A percentile compares a stretch with the other conserved stretches of the same genome.
These are phyloP conservation scores for Cajanus cajan DNA, from an alignment of 306 rosid species.

Conservation along the genomic window DNA sequence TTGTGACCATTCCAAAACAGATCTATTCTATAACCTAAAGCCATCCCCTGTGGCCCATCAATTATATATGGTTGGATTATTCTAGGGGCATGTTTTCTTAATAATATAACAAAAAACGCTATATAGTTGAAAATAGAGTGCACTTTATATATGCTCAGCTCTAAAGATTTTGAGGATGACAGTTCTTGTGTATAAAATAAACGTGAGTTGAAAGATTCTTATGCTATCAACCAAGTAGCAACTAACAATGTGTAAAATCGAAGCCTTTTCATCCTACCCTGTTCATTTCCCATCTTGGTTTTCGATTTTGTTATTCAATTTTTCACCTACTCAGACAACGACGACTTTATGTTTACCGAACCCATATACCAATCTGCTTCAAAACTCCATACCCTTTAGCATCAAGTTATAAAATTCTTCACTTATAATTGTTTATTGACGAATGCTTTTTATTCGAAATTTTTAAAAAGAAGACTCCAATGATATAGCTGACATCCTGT, in stretches of 20 bases:
- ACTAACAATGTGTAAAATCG: not conserved
- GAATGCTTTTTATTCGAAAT: not conserved
- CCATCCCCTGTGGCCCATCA: not conserved
- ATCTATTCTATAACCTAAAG: not conserved
- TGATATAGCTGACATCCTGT: not conserved
- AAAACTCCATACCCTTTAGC: conserved; percentile 6
- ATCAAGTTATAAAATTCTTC: not conserved
- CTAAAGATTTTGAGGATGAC: not conserved
- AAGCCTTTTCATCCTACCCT: not conserved
- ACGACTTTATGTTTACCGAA: not conserved
- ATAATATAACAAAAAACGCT: not conserved
- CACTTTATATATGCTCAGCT: not conserved
- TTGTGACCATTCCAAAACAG: not conserved
- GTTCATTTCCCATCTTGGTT: conserved; percentile 7
- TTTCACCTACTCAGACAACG: conserved; percentile 20
- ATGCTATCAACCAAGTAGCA: not conserved
- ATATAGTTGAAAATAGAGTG: not conserved
- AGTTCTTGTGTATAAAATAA: not conserved
- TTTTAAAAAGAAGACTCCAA: not conserved
- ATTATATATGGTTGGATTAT: not conserved
- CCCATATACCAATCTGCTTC: conserved; percentile 3
- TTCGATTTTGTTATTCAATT: not conserved
- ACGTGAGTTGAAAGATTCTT: conserved; percentile 7
- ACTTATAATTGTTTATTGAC: not conserved
- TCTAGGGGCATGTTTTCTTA: not conserved